Percentiles rank a stretch among this genome's conserved stretches.
phyloP scores from a whole-genome alignment of 169 alveolate species.

The Eimeria acervulina region DNA sequence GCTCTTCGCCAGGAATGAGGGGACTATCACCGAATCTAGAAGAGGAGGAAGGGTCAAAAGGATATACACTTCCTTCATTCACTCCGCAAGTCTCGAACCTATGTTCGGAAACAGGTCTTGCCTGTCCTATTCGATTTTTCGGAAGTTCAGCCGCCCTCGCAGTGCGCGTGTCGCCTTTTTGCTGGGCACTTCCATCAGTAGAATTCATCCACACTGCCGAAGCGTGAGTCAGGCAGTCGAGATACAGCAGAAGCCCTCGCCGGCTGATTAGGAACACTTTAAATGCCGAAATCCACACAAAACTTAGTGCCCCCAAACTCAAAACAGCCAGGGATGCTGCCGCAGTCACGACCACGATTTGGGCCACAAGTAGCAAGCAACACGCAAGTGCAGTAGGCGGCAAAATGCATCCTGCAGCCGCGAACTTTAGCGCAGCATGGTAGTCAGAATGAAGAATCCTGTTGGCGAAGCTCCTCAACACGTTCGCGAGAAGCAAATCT shows the following conservation, averaged over 20 bases:
- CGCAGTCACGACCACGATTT: slow-evolving; percentile 39
- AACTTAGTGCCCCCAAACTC: background rate
- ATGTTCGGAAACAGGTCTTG: background rate
- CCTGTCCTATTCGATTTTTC: background rate
- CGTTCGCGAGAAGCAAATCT: background rate
- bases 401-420: slow-evolving; percentile 54
- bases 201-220: slow-evolving; percentile 6
- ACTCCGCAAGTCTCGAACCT: background rate
- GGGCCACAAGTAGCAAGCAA: background rate
- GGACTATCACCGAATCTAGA: background rate
- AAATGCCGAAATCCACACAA: background rate
- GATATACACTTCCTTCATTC: background rate
- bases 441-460: background rate
- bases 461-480: background rate
- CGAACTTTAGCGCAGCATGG: background rate
- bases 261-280: slow-evolving; percentile 18
- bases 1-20: background rate
- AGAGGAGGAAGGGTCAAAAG: background rate
- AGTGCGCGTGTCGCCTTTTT: background rate
- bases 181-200: background rate
- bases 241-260: slow-evolving; percentile 18
- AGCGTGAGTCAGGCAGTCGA: slow-evolving; percentile 50
- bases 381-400: slow-evolving; percentile 61
- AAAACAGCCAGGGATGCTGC: slow-evolving; percentile 15
- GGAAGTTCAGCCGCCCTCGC: background rate